A percentile compares a stretch with the other conserved stretches of the same genome.
These are phyloP conservation scores for Trichoderma lentiforme DNA, from an alignment of 2,329 filamentous ascomycete species.

Conservation along the genomic window DNA sequence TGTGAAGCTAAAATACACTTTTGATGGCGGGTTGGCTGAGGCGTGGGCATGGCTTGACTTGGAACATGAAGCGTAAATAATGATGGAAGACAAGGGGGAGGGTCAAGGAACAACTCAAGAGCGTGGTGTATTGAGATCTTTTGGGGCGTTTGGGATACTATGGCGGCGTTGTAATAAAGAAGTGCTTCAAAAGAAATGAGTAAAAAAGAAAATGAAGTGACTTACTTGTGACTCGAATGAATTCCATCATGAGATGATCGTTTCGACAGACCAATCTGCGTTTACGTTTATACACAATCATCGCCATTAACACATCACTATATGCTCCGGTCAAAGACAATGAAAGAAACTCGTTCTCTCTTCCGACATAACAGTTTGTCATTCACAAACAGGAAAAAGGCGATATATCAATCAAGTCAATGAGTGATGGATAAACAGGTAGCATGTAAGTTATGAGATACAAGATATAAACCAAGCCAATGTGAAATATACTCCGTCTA, in stretches of 20 bases:
- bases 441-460: not conserved
- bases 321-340: not conserved
- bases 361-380: no score
- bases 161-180: constrained; percentile 13
- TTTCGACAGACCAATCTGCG: not conserved
- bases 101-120: not conserved
- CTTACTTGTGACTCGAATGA: not conserved
- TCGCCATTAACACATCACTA: not conserved
- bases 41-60: not conserved
- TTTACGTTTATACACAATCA: no score
- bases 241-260: not conserved
- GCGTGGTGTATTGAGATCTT: not conserved
- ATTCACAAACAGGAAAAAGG: not conserved
- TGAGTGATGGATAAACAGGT: not conserved
- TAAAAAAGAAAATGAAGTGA: not conserved
- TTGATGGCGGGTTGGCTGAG: not conserved
- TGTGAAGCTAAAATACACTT: not conserved
- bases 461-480: not conserved
- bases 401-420: not conserved
- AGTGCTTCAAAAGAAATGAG: not conserved
- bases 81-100: not conserved
- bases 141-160: constrained; percentile 4
- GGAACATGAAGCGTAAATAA: not conserved
- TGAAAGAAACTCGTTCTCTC: no score
- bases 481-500: constrained; percentile 10